phyloP scores from a whole-genome alignment of 164 flowering plant genomes.

The Vitis rupestris region DNA sequence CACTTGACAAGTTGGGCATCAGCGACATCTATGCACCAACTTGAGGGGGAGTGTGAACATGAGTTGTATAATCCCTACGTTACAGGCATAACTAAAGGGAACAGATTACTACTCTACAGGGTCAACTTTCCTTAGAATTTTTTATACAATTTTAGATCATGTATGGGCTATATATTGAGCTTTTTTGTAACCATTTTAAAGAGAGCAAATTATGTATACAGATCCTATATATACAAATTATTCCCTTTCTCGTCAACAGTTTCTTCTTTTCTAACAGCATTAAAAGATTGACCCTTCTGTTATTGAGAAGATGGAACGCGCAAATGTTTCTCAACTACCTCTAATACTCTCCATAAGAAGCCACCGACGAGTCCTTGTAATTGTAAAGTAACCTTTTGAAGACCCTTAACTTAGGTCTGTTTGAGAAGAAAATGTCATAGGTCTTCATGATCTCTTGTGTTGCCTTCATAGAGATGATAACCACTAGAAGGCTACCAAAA shows the following conservation, averaged over 20 bases:
- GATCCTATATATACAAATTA: too few relatives aligned
- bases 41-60: too few relatives aligned
- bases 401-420: not conserved
- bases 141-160: too few relatives aligned
- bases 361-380: not conserved
- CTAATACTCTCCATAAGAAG: not conserved
- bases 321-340: not conserved
- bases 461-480: not conserved
- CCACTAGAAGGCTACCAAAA: not conserved
- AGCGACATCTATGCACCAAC: too few relatives aligned
- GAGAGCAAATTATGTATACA: too few relatives aligned
- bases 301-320: not conserved
- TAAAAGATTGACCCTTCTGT: slow-evolving; percentile 13
- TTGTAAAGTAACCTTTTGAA: not conserved
- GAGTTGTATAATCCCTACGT: too few relatives aligned
- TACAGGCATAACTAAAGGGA: too few relatives aligned
- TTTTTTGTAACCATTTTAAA: too few relatives aligned
- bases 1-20: too few relatives aligned
- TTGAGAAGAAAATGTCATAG: not conserved
- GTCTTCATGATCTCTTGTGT: not conserved
- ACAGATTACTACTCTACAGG: too few relatives aligned
- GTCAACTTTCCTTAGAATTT: too few relatives aligned
- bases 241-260: not conserved
- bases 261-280: slow-evolving; percentile 20
- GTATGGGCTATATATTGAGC: too few relatives aligned